A percentile compares a stretch with the other conserved stretches of the same genome.
Conservation (phyloP, 2,329 filamentous ascomycete species). For the Cladophialophora exuberans region DNA sequence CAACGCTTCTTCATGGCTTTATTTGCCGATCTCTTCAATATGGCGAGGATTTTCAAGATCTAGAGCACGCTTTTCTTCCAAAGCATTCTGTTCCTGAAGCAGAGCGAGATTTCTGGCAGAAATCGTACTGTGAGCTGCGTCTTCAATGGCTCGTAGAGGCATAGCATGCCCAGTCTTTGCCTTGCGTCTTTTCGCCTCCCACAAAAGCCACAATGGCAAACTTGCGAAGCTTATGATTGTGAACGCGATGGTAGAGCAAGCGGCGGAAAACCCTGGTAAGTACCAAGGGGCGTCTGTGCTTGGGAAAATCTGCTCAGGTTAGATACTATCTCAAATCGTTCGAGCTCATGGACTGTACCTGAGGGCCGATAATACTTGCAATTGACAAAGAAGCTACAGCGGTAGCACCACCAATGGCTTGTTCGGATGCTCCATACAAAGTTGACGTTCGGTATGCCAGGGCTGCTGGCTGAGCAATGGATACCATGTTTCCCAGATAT, state of each 20-base stretch:
- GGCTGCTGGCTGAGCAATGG: constrained; percentile 28
- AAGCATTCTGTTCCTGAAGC: constrained; percentile 16
- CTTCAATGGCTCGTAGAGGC: constrained; percentile 29
- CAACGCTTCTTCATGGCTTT: background rate
- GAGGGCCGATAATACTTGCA: constrained; percentile 31
- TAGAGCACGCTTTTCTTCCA: constrained; percentile 8
- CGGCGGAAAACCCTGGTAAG: constrained; percentile 28
- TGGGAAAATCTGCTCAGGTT: constrained; percentile 20
- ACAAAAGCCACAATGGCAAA: constrained; percentile 27
- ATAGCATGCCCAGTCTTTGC: constrained; percentile 29
- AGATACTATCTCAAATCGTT: constrained; percentile 1
- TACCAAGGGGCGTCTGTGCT: constrained; percentile 24
- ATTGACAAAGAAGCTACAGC: constrained; percentile 32
- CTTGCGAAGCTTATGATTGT: constrained; percentile 25
- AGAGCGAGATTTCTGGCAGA: constrained; percentile 11
- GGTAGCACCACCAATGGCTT: constrained; percentile 33
- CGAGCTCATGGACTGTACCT: constrained; percentile 10
- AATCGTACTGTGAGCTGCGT: constrained; percentile 18
- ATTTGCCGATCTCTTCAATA: constrained; percentile 12
- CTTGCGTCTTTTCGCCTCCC: constrained; percentile 26
- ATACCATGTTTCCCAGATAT: constrained; percentile 31
- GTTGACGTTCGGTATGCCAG: constrained; percentile 26
- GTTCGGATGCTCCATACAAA: constrained; percentile 33
- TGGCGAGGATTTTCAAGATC: constrained; percentile 10
- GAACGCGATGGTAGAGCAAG: constrained; percentile 22